Percentiles rank a stretch among this genome's conserved stretches.
Evolutionary conservation across 2,329 filamentous ascomycete species (phyloP).

Genomic region (Verticillium albo-atrum): DNA sequence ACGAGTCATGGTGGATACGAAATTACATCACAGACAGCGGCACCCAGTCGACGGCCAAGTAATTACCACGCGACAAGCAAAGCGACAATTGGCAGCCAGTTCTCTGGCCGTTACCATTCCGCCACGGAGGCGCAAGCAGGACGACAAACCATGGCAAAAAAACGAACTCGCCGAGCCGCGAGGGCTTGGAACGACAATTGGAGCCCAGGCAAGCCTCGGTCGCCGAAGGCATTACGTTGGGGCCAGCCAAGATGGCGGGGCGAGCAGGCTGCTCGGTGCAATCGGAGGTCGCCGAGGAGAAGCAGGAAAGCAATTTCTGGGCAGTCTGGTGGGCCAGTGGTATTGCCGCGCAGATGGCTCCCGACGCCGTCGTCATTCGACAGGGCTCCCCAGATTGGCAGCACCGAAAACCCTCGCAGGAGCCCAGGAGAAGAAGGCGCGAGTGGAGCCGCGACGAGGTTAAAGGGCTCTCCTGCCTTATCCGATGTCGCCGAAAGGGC

Average conservation of each 20-base stretch:
- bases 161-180: not conserved
- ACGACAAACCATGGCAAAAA: not conserved
- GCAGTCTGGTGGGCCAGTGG: not conserved
- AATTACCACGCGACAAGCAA: not conserved
- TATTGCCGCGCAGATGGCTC: constrained; percentile 9
- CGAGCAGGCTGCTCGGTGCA: not conserved
- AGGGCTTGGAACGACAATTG: not conserved
- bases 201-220: not conserved
- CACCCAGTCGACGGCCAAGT: not conserved
- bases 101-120: not conserved
- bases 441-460: constrained; percentile 4
- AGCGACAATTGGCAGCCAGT: not conserved
- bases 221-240: not conserved
- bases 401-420: not conserved
- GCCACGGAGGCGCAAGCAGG: not conserved
- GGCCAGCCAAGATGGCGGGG: not conserved
- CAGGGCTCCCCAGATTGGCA: constrained; percentile 3
- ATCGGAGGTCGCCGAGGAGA: constrained; percentile 7
- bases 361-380: constrained; percentile 10
- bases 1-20: not conserved
- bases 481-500: constrained; percentile 11
- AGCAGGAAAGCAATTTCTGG: constrained; percentile 4
- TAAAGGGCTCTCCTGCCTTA: constrained; percentile 10
- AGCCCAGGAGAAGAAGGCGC: constrained; percentile 7
- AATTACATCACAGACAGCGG: not conserved